Base-by-base conservation (phyloP, 176 grass and related monocot genomes). In the Ensete ventricosum region DNA sequence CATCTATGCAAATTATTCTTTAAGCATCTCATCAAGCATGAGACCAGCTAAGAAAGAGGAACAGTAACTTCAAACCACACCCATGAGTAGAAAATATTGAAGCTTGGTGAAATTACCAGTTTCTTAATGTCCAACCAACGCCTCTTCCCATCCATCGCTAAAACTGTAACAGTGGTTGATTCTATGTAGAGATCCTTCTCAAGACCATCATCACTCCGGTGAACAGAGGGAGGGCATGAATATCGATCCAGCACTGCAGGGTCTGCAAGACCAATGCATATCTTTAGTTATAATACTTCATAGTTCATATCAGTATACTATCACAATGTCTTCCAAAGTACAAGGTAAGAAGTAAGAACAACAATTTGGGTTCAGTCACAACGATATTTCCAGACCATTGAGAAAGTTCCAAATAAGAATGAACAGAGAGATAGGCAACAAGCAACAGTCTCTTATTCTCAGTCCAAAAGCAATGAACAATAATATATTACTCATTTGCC, bases 131-230 rank as follows among this genome's bases (percentile, higher is more conserved):
- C 95, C 71, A 98, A 78, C 95, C 95, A 98, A 64, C 95, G 89
- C 73, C 95, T 89, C 48, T 88, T 87, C 72, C 95, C 95, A 91
- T 98, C 95, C 90, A 98, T 93, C 17, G 95, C 90, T 87, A 93
- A 67, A 86, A 98, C 81, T 26, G 90, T 91, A 78, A 98, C 86
- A 49, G 70, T 80, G 77, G 86, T 98, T 72, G 86, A 98, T 54
- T 87, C 77, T 73, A 98, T 87, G 76, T 91, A 88, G n/a, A 98
- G 73, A 81, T 98, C 95, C 84, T 83, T 98, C 83, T 94, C 95
- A 82, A 93, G 90, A 65, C 88, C 82, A 89, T 98, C 90, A 70
- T 83, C 84, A 64, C 55, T 80, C 95, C 95, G 89, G 76, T 85
- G 77, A 80, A 87, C 73, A 83, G 84, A 86, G 80, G 80, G 27